Evolutionary conservation across 805 yeast species (phyloP).

Genomic region (Kodamaea fukazawae): DNA sequence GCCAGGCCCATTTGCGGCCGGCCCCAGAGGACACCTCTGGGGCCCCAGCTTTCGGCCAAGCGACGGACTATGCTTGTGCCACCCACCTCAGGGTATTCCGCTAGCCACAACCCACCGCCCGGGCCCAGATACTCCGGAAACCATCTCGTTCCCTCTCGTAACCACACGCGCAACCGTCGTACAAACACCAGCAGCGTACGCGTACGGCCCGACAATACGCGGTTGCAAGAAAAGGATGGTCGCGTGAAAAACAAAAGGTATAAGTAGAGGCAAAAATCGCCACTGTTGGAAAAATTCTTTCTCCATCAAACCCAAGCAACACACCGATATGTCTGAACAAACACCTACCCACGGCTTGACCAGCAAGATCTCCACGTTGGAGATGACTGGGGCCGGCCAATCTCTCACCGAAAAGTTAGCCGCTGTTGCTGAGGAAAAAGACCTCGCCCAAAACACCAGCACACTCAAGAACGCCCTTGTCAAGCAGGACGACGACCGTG

Average conservation of each 20-base stretch:
- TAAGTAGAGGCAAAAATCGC: neutral
- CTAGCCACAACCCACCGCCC: too few relatives aligned
- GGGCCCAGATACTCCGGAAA: too few relatives aligned
- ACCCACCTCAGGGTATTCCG: too few relatives aligned
- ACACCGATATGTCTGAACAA: conserved; percentile 51
- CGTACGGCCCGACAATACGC: neutral
- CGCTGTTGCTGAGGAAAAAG: conserved; percentile 38
- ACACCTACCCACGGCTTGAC: conserved; percentile 55
- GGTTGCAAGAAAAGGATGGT: neutral
- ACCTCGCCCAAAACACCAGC: conserved; percentile 22
- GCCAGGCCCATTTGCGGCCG: too few relatives aligned
- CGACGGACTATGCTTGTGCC: too few relatives aligned
- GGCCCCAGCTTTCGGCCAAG: too few relatives aligned
- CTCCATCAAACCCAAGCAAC: neutral
- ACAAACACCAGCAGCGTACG: neutral
- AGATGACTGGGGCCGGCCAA: conserved; percentile 31
- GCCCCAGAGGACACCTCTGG: too few relatives aligned
- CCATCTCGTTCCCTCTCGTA: too few relatives aligned
- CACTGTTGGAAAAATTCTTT: neutral
- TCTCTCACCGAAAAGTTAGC: conserved; percentile 44
- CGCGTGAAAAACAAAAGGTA: neutral
- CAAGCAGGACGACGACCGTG: conserved; percentile 21
- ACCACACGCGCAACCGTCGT: neutral
- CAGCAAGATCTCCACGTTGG: conserved; percentile 41
- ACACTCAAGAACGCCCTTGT: conserved; percentile 19